These are phyloP conservation scores for Candida berthetii DNA, from an alignment of 805 yeast genomes.

Conservation along the genomic window DNA sequence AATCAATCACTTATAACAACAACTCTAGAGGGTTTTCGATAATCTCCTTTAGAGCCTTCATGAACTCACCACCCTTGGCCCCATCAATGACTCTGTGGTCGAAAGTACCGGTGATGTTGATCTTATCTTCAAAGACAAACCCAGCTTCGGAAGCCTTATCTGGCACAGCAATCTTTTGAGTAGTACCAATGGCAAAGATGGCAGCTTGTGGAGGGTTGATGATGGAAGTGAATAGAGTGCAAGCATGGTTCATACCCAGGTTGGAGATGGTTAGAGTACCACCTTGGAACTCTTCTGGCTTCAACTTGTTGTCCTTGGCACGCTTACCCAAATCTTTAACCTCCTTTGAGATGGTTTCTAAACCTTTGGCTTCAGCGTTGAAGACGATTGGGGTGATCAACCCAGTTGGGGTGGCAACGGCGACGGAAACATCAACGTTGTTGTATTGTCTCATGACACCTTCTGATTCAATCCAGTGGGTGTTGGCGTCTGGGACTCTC, in stretches of 20 bases:
- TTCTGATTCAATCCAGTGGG: constrained; percentile 87
- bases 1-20: constrained; percentile 76
- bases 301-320: constrained; percentile 89
- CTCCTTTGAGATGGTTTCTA: constrained; percentile 72
- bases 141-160: constrained; percentile 90
- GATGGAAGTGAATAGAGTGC: constrained; percentile 87
- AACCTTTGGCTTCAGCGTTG: constrained; percentile 83
- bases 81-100: constrained; percentile 98
- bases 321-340: constrained; percentile 92
- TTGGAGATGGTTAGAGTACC: constrained; percentile 98
- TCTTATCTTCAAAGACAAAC: constrained; percentile 84
- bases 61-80: constrained; percentile 95
- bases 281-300: constrained; percentile 98
- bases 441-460: constrained; percentile 88
- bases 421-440: constrained; percentile 94
- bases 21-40: constrained; percentile 95
- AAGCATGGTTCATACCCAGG: constrained; percentile 98
- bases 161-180: constrained; percentile 87
- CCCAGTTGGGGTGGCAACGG: constrained; percentile 98
- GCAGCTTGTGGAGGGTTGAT: constrained; percentile 97
- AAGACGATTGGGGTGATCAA: constrained; percentile 93
- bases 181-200: constrained; percentile 91
- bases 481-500: constrained; percentile 90
- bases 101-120: constrained; percentile 91
- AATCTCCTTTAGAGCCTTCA: constrained; percentile 85